Evolutionary conservation across 768 basidiomycete genomes (phyloP).

Genomic region (Mycena vulgaris): DNA sequence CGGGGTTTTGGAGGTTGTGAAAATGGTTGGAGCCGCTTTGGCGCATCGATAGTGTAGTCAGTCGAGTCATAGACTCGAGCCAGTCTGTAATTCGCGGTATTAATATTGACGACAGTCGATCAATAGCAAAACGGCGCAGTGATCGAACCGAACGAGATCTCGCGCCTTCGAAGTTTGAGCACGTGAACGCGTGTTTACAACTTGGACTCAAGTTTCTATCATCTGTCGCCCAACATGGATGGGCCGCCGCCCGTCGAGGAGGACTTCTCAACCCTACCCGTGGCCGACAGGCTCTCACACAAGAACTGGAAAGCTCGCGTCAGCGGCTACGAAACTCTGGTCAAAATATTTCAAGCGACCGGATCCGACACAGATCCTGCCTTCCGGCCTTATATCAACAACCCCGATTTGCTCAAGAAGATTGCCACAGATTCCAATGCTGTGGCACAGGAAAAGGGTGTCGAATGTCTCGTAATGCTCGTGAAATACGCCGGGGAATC

Average conservation of each 20-base stretch:
- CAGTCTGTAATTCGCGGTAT: too few relatives aligned
- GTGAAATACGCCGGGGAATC: slow-evolving; percentile 95
- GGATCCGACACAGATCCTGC: slow-evolving; percentile 95
- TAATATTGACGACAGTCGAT: too few relatives aligned
- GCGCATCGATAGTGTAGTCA: slow-evolving; percentile 49
- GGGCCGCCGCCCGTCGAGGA: slow-evolving; percentile 94
- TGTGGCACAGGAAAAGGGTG: slow-evolving; percentile 97
- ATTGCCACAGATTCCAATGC: slow-evolving; percentile 93
- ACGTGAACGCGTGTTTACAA: slow-evolving; percentile 2
- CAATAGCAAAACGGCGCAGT: too few relatives aligned
- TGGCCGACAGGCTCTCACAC: slow-evolving; percentile 87
- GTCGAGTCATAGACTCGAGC: background rate
- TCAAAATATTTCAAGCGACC: slow-evolving; percentile 89
- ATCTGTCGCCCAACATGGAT: slow-evolving; percentile 70
- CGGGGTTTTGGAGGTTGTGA: slow-evolving; percentile 71
- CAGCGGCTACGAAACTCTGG: slow-evolving; percentile 90
- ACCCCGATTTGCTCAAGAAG: slow-evolving; percentile 86
- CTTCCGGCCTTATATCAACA: slow-evolving; percentile 90
- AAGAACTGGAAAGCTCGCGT: slow-evolving; percentile 99
- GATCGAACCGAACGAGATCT: too few relatives aligned
- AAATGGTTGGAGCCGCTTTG: slow-evolving; percentile 71
- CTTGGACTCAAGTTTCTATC: slow-evolving; percentile 18
- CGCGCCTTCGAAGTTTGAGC: too few relatives aligned
- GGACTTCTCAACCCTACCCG: slow-evolving; percentile 87
- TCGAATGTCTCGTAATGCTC: slow-evolving; percentile 89